These are phyloP conservation scores for Vitis hybrid DNA, from an alignment of 177 flowering plant genomes.

Conservation along the genomic window DNA sequence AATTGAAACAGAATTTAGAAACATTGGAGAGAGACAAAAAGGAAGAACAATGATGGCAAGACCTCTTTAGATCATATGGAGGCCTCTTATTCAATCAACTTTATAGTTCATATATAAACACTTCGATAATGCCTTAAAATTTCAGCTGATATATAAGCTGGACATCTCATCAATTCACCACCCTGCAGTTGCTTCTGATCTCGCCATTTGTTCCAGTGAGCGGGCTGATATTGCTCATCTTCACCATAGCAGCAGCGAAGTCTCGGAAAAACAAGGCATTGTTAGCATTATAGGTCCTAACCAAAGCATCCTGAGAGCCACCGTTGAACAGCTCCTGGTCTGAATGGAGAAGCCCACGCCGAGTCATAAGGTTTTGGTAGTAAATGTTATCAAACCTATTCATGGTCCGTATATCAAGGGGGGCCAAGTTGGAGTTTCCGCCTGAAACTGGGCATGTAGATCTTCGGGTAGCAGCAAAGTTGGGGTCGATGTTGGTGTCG, in stretches of 20 bases:
- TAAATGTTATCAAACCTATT: slow-evolving; percentile 39
- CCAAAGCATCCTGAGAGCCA: slow-evolving; percentile 41
- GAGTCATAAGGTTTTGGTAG: slow-evolving; percentile 30
- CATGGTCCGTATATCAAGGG: slow-evolving; percentile 39
- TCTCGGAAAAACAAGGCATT: slow-evolving; percentile 13
- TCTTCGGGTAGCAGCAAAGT: slow-evolving; percentile 26
- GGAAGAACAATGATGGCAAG: too few species aligned
- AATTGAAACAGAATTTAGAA: too few species aligned
- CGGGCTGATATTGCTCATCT: slow-evolving; percentile 26
- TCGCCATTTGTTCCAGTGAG: slow-evolving; percentile 30
- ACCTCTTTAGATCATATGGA: too few species aligned
- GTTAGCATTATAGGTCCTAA: slow-evolving; percentile 28
- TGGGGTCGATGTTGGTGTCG: slow-evolving; percentile 47
- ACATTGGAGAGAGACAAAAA: too few species aligned
- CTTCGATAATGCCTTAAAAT: too few species aligned
- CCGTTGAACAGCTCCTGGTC: slow-evolving; percentile 57
- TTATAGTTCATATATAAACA: too few species aligned
- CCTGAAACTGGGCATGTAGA: slow-evolving; percentile 37
- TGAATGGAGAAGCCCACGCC: slow-evolving; percentile 49
- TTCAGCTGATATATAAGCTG: too few species aligned
- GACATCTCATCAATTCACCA: slow-evolving; percentile 17
- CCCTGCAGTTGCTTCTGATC: slow-evolving; percentile 30
- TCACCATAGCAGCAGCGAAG: slow-evolving; percentile 37
- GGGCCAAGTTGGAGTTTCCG: slow-evolving; percentile 43
- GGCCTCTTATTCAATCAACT: too few species aligned